Evolutionary conservation across 2,329 filamentous ascomycete species (phyloP).

Genomic region (Aspergillus sojae): DNA sequence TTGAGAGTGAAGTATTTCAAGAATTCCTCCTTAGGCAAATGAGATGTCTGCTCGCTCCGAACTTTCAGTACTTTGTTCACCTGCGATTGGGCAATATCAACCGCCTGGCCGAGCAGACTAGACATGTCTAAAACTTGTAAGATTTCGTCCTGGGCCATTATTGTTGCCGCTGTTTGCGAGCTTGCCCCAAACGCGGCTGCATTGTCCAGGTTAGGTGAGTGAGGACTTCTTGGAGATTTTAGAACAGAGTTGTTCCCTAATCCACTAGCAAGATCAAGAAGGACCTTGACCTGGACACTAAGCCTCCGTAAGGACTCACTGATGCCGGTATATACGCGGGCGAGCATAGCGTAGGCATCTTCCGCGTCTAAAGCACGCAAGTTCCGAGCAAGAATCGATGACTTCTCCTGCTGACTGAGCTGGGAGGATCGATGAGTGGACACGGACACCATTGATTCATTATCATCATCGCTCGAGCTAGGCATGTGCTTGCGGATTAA

Average conservation of each 20-base stretch:
- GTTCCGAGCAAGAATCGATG: conserved; percentile 83
- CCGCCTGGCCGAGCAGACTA: conserved; percentile 66
- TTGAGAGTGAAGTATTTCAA: conserved; percentile 66
- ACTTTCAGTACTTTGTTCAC: conserved; percentile 67
- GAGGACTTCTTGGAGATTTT: conserved; percentile 54
- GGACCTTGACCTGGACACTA: conserved; percentile 87
- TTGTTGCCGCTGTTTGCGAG: conserved; percentile 29
- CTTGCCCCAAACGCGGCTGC: conserved; percentile 32
- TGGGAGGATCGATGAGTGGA: conserved; percentile 74
- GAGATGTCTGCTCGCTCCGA: conserved; percentile 61
- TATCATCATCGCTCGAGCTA: conserved; percentile 92
- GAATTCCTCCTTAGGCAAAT: conserved; percentile 59
- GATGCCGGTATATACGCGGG: conserved; percentile 81
- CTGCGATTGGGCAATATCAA: conserved; percentile 66
- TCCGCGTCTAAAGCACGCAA: conserved; percentile 78
- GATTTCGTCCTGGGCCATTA: conserved; percentile 58
- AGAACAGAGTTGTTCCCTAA: conserved; percentile 43
- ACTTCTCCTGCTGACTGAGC: conserved; percentile 83
- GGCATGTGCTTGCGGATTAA: conserved; percentile 84
- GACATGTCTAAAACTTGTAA: conserved; percentile 67
- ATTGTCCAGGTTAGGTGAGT: conserved; percentile 46
- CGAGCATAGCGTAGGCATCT: conserved; percentile 81
- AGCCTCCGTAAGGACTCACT: conserved; percentile 84
- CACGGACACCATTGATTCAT: conserved; percentile 81
- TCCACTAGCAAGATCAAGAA: conserved; percentile 86